phyloP scores from a whole-genome alignment of 2,329 filamentous ascomycete genomes.

The Cylindrodendrum hubeiense region DNA sequence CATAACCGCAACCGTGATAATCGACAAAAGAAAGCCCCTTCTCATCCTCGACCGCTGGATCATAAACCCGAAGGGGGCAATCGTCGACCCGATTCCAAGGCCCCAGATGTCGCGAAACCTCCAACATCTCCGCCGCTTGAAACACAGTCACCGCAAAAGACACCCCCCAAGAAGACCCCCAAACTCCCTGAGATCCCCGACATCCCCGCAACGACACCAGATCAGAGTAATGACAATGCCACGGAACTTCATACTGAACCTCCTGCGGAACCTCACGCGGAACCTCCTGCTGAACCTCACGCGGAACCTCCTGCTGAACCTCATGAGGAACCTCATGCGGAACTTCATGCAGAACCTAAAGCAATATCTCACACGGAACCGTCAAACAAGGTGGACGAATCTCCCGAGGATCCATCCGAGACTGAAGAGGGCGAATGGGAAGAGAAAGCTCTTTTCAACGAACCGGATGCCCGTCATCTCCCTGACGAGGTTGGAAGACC shows the following conservation, averaged over 20 bases:
- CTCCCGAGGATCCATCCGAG: constrained; percentile 28
- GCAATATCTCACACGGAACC: not conserved
- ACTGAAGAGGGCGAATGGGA: constrained; percentile 56
- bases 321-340: too few species aligned
- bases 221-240: constrained; percentile 25
- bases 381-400: constrained; percentile 22
- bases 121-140: constrained; percentile 36
- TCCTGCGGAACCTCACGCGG: not conserved
- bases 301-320: constrained; percentile 4
- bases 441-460: constrained; percentile 53
- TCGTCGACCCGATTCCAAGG: constrained; percentile 21
- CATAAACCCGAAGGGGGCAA: constrained; percentile 42
- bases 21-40: constrained; percentile 43
- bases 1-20: constrained; percentile 47
- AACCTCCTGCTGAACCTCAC: constrained; percentile 5
- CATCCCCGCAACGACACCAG: constrained; percentile 14
- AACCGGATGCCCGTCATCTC: constrained; percentile 48
- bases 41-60: constrained; percentile 35
- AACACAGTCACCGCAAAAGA: constrained; percentile 41
- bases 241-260: not conserved
- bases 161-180: constrained; percentile 17
- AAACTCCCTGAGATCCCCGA: constrained; percentile 15
- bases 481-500: constrained; percentile 63
- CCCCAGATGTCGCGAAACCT: constrained; percentile 34
- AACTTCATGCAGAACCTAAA: not conserved